A percentile compares a stretch with the other conserved stretches of the same genome.
These are phyloP conservation scores for Sanghuangporus weigelae DNA, from an alignment of 1,284 basidiomycete species.

Conservation along the genomic window DNA sequence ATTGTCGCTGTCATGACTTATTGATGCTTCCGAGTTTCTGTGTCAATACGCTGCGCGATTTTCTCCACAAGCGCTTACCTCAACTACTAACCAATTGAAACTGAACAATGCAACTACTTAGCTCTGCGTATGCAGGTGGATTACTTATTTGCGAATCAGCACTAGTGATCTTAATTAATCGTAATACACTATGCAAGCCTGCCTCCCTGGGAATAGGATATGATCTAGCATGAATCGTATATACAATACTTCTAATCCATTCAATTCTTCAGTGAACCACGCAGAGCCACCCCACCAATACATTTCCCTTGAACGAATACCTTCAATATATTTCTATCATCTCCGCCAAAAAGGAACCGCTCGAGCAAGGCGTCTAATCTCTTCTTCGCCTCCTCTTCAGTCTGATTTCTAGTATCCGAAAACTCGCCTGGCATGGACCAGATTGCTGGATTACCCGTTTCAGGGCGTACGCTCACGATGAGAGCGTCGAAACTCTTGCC, in stretches of 20 bases:
- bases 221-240: neutral
- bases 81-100: too few species aligned
- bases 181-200: neutral
- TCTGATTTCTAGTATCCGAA: slow-evolving; percentile 12
- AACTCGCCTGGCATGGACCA: slow-evolving; percentile 45
- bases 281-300: slow-evolving; percentile 56
- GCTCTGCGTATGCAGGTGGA: too few species aligned
- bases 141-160: too few species aligned
- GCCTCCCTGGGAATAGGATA: neutral
- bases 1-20: too few species aligned
- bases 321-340: slow-evolving; percentile 80
- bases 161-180: too few species aligned
- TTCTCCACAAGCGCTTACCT: too few species aligned
- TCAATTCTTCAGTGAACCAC: neutral
- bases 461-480: slow-evolving; percentile 49
- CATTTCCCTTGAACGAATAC: slow-evolving; percentile 83
- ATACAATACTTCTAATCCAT: neutral
- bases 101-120: too few species aligned
- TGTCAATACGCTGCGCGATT: too few species aligned
- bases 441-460: slow-evolving; percentile 53
- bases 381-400: slow-evolving; percentile 25
- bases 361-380: slow-evolving; percentile 53
- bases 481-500: slow-evolving; percentile 94
- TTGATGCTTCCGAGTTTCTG: too few species aligned
- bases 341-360: slow-evolving; percentile 78